Evolutionary conservation across 208 protist genomes (phyloP), one percentile per base, ranked within the genome.

Genomic region (Trypanosoma rangeli): DNA sequence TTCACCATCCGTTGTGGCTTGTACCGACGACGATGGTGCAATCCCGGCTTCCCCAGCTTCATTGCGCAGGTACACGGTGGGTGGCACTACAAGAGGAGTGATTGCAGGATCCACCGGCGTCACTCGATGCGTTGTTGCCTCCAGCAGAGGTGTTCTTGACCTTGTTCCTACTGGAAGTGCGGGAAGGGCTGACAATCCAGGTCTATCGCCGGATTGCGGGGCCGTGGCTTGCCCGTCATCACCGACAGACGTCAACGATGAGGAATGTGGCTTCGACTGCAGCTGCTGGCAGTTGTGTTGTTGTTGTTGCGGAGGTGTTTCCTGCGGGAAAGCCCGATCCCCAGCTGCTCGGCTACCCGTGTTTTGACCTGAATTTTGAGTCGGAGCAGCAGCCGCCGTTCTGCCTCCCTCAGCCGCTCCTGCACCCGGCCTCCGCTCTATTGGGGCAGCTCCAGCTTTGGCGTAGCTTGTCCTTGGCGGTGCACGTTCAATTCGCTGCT

Each of bases 61-160:
- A 35, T 72, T 64, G 3, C 65, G 53, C 15, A 82, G 62, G n/a
- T 33, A 48, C 22, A 73, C 73, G n/a, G 55, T 68, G 42, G 68
- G 59, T 3, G 78, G 52, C 1, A 78, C 68, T 4, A 72, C 50
- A 8, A 82, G 52, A 3, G 37, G 24, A 62, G 61, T 10, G 29
- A 22, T 18, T 70, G 28, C 54, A 64, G 57, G 39, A 73, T 61
- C 69, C 60, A 28, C 39, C 29, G 61, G 50, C 18, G 15, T 54
- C 54, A 62, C 48, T 48, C 42, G 61, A 12, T 29, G 33, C 26
- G 70, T 76, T 4, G 68, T 18, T 5, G 24, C 50, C 20, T 29
- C 8, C 35, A 42, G 62, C 8, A 53, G 28, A n/a, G 71, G 46
- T 24, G 20, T 22, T 65, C 60, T 65, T 39, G 49, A 26, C 10